Percentiles rank a stretch among this genome's conserved stretches.
Evolutionary conservation across 371 early-diverging fungal genomes (phyloP).

Genomic region (Syncephalastrum sp.): DNA sequence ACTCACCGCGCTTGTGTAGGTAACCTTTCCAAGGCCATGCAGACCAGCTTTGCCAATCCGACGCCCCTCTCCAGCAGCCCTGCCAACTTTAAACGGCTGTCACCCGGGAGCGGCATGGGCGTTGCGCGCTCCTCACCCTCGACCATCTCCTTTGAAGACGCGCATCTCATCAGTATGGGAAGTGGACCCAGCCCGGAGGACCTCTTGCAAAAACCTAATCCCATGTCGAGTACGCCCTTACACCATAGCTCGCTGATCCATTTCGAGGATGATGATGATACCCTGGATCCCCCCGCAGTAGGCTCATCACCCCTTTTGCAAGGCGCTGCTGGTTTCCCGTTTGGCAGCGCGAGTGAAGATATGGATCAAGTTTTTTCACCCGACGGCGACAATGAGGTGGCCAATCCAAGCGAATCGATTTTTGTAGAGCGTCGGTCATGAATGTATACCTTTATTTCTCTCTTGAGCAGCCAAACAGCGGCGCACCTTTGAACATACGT

Average conservation of each 20-base stretch:
- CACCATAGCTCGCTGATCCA: slow-evolving; percentile 38
- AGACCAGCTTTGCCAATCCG: slow-evolving; percentile 40
- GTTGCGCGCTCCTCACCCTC: slow-evolving; percentile 23
- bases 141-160: slow-evolving; percentile 63
- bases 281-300: not conserved
- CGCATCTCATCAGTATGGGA: slow-evolving; percentile 56
- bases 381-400: slow-evolving; percentile 65
- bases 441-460: too few species aligned
- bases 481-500: too few species aligned
- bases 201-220: slow-evolving; percentile 3
- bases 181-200: slow-evolving; percentile 44
- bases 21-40: slow-evolving; percentile 52
- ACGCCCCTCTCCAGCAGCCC: slow-evolving; percentile 31
- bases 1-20: slow-evolving; percentile 20
- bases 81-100: slow-evolving; percentile 32
- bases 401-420: slow-evolving; percentile 45
- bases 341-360: slow-evolving; percentile 12
- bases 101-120: slow-evolving; percentile 31
- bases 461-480: too few species aligned
- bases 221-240: slow-evolving; percentile 8
- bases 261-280: slow-evolving; percentile 39
- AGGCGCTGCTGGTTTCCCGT: not conserved
- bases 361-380: slow-evolving; percentile 49
- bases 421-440: slow-evolving; percentile 14
- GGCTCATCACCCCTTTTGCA: not conserved